Base-by-base conservation (phyloP, 768 basidiomycete species). In the Lactarius vividus region DNA sequence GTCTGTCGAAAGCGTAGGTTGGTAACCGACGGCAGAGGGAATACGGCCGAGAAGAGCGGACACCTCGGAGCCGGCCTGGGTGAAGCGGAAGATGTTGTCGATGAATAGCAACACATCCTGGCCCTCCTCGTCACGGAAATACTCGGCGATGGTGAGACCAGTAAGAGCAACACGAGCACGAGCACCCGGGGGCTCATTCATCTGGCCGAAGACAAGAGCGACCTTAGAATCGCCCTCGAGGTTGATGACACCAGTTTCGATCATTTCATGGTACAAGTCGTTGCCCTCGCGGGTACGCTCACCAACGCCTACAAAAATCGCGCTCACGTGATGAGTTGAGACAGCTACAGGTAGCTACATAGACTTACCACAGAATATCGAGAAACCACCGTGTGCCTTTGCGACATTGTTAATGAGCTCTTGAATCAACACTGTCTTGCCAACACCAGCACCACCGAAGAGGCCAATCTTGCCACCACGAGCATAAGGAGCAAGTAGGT, bases 71-170 rank as follows among this genome's bases (percentile, higher is more conserved):
- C 97, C 97, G 75, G 97, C 97, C 80, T 98, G 97, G 73, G 97
- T 99, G 92, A 99, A 99, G 77, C 97, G 96, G 97, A 99, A 99
- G 82, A 99, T 99, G 88, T 99, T 99, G 91, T 99, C 97, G 77
- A 99, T 99, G 87, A 99, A 99, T 76, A 99, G 89, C 77, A 99
- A 86, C 84, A 99, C 97, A 79, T 99, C 97, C 80, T 99, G 97
- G 70, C 97, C 97, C 83, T 99, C 96, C 83, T 98, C 96, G 74
- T 99, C 97, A 88, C 97, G 96, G 97, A 99, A 99, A 84, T 98
- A 99, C 82, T 99, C 97, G 71, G 97, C 97, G 73, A 98, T 98
- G 76, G 97, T 99, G 66, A 99, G 83, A 80, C 97, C 97, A 73
- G 97, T 98, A 74, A 99, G 88, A 71, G 97, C 97, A 74, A 99